Evolutionary conservation across 2,329 filamentous ascomycete genomes (phyloP).

Genomic region (Stemphylium vesicarium): DNA sequence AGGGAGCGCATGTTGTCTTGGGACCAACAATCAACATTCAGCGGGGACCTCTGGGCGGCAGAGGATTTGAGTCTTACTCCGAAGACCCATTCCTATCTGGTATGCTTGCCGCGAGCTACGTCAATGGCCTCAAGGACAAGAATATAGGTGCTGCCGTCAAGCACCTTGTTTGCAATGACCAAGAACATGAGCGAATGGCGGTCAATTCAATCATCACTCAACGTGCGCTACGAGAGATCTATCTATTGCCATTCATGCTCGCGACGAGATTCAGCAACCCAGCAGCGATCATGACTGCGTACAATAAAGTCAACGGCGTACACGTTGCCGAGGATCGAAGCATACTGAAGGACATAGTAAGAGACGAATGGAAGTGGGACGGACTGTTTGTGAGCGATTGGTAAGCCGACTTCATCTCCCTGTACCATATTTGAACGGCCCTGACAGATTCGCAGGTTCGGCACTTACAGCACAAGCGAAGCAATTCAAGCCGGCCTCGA

Average conservation of each 20-base stretch:
- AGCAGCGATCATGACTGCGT: too few relatives aligned
- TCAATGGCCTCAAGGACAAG: slow-evolving; percentile 55
- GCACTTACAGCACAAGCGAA: too few relatives aligned
- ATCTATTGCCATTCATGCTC: slow-evolving; percentile 52
- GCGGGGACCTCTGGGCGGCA: slow-evolving; percentile 17
- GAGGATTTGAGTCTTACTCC: slow-evolving; percentile 18
- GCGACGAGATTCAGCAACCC: too few relatives aligned
- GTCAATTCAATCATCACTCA: slow-evolving; percentile 37
- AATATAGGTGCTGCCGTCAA: slow-evolving; percentile 52
- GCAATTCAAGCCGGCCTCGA: slow-evolving; percentile 31
- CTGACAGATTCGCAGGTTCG: background rate
- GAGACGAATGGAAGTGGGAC: too few relatives aligned
- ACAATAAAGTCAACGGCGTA: too few relatives aligned
- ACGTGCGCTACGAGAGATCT: slow-evolving; percentile 53
- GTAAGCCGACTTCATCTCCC: too few relatives aligned
- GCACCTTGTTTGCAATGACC: slow-evolving; percentile 71
- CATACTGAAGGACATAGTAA: too few relatives aligned
- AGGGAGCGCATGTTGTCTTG: slow-evolving; percentile 13
- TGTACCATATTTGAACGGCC: slow-evolving; percentile 44
- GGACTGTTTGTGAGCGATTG: too few relatives aligned
- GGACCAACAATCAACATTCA: slow-evolving; percentile 39
- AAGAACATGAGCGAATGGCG: slow-evolving; percentile 65
- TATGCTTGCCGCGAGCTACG: background rate
- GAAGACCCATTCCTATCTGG: slow-evolving; percentile 20
- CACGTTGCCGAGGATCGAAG: too few relatives aligned